phyloP scores from a whole-genome alignment of 2,329 filamentous ascomycete genomes.

The Cordyceps cateniannulata region DNA sequence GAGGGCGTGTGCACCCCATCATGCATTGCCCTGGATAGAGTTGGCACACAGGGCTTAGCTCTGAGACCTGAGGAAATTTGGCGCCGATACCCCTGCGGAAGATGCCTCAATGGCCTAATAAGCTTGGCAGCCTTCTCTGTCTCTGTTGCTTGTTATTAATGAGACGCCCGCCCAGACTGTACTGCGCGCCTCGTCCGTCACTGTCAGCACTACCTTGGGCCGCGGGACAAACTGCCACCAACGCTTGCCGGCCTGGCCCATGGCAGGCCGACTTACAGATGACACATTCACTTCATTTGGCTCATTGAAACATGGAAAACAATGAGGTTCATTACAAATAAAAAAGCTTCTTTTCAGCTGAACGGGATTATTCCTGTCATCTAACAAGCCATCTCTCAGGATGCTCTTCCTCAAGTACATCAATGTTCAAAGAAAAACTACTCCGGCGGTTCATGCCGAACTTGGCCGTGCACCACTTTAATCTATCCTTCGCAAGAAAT shows the following conservation, averaged over 20 bases:
- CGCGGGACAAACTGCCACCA: conserved; percentile 7
- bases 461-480: background rate
- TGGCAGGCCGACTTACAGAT: background rate
- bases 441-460: background rate
- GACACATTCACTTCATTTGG: too few relatives aligned
- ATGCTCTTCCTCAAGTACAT: background rate
- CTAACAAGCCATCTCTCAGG: background rate
- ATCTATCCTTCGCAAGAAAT: background rate
- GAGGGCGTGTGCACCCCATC: background rate
- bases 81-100: conserved; percentile 6
- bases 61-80: background rate
- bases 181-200: background rate
- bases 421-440: background rate
- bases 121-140: background rate
- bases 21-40: background rate
- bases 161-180: background rate
- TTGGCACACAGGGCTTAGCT: conserved; percentile 4
- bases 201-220: conserved; percentile 8
- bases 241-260: background rate
- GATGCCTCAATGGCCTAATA: background rate
- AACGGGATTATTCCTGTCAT: background rate
- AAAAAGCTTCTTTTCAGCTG: background rate
- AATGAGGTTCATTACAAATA: background rate
- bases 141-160: background rate
- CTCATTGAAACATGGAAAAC: background rate